A percentile compares a stretch with the other conserved stretches of the same genome.
Conservation (phyloP, 352 stramenopile species). For the Globisporangium recalcitrans region DNA sequence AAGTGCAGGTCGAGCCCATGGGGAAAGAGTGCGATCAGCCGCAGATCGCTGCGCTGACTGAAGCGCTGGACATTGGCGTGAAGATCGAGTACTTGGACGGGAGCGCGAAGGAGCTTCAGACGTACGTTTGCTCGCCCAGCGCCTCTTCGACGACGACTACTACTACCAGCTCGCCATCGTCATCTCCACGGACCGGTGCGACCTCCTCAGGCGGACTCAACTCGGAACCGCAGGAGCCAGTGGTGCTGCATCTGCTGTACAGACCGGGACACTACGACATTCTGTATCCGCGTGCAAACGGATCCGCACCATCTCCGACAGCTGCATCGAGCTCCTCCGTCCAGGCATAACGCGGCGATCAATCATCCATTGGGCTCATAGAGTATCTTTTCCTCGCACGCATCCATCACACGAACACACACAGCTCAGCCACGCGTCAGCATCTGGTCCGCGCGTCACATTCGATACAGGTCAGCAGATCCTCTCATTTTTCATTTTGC, state of each 20-base stretch:
- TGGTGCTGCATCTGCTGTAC: slow-evolving; percentile 86
- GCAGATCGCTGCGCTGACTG: slow-evolving; percentile 89
- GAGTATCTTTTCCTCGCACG: not conserved
- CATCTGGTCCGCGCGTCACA: not conserved
- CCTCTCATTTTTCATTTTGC: slow-evolving; percentile 7
- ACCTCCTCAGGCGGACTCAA: not conserved
- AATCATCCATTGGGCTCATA: not conserved
- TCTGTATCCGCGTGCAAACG: slow-evolving; percentile 62
- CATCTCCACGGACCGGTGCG: slow-evolving; percentile 2
- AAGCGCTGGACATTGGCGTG: slow-evolving; percentile 86
- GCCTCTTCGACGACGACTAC: not conserved
- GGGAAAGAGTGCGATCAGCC: slow-evolving; percentile 92
- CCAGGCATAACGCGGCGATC: not conserved
- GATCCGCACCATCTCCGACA: not conserved
- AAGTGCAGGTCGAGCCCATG: slow-evolving; percentile 88
- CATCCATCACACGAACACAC: not conserved
- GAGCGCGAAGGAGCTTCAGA: slow-evolving; percentile 49
- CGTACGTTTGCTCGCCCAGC: slow-evolving; percentile 50
- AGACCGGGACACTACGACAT: slow-evolving; percentile 95
- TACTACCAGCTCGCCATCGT: not conserved
- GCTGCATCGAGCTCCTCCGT: not conserved
- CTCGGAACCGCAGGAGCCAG: slow-evolving; percentile 15
- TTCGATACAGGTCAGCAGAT: not conserved
- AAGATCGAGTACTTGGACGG: slow-evolving; percentile 94
- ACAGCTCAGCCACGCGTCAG: not conserved